Conservation (phyloP, 305 asterid species). For the Nicotiana rustica region DNA sequence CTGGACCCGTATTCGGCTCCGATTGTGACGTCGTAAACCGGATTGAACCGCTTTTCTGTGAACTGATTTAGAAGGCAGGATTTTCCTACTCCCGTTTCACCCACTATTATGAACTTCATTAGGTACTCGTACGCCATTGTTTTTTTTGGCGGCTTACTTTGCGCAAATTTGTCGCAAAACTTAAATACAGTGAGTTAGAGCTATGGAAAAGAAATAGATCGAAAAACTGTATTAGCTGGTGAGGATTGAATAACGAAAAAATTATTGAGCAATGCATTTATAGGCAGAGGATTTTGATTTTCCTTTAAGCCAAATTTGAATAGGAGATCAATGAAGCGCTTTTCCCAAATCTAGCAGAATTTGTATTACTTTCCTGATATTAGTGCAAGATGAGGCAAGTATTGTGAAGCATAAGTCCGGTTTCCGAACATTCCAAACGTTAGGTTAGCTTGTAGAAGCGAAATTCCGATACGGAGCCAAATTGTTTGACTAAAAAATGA, state of each 20-base stretch:
- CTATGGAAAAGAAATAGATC: no score
- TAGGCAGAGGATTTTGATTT: neutral
- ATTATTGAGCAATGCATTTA: neutral
- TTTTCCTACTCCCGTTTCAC: slow-evolving; percentile 41
- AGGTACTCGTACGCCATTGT: slow-evolving; percentile 13
- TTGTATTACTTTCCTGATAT: neutral
- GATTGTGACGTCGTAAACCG: slow-evolving; percentile 5
- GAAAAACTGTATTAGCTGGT: no score
- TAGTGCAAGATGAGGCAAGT: no score
- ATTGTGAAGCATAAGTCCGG: no score
- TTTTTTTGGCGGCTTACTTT: no score
- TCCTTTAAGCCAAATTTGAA: neutral
- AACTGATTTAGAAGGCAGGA: slow-evolving; percentile 35
- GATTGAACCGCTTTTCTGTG: neutral
- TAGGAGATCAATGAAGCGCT: neutral
- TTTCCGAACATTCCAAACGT: no score
- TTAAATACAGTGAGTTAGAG: no score
- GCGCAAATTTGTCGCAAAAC: no score
- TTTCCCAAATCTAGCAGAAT: neutral
- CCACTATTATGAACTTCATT: slow-evolving; percentile 36
- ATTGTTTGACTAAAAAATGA: no score
- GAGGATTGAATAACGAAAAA: neutral
- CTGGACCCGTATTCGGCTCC: slow-evolving; percentile 30
- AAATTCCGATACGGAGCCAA: no score
- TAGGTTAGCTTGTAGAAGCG: no score